These are phyloP conservation scores for Phytophthora citricola DNA, from an alignment of 352 stramenopile species.

Conservation along the genomic window DNA sequence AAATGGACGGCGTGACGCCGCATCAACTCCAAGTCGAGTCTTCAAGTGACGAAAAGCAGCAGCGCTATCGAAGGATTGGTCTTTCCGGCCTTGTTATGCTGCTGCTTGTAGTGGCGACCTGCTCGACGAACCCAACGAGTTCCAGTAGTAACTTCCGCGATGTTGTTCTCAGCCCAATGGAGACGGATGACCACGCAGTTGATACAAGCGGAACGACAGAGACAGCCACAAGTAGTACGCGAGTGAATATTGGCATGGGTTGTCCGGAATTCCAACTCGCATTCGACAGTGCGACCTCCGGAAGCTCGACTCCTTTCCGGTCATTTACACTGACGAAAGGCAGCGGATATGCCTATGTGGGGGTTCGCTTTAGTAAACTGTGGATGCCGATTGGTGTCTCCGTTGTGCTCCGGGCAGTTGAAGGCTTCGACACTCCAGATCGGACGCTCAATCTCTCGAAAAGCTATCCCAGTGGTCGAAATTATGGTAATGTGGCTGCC, in stretches of 20 bases:
- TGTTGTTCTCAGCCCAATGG: constrained; percentile 2
- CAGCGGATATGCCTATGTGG: constrained; percentile 53
- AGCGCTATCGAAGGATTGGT: not conserved
- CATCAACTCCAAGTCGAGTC: not conserved
- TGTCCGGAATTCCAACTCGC: constrained; percentile 57
- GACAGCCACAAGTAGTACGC: not conserved
- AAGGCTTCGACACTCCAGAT: constrained; percentile 45
- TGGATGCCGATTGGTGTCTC: constrained; percentile 46
- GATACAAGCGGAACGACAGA: not conserved
- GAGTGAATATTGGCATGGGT: constrained; percentile 41
- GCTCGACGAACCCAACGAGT: constrained; percentile 6
- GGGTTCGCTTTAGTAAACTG: constrained; percentile 55
- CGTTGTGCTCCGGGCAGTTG: constrained; percentile 51
- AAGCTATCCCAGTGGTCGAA: constrained; percentile 33
- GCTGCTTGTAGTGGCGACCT: constrained; percentile 1
- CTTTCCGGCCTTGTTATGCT: constrained; percentile 6
- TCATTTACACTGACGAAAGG: constrained; percentile 60
- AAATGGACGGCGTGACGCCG: not conserved
- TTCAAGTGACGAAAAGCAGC: not conserved
- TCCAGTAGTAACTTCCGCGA: constrained; percentile 3
- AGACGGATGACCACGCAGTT: constrained; percentile 4
- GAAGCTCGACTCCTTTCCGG: constrained; percentile 37
- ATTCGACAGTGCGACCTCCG: constrained; percentile 46
- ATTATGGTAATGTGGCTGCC: constrained; percentile 33
- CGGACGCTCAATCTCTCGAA: constrained; percentile 48